Evolutionary conservation across 352 stramenopile genomes (phyloP).

Genomic region (Pythium apleroticum): DNA sequence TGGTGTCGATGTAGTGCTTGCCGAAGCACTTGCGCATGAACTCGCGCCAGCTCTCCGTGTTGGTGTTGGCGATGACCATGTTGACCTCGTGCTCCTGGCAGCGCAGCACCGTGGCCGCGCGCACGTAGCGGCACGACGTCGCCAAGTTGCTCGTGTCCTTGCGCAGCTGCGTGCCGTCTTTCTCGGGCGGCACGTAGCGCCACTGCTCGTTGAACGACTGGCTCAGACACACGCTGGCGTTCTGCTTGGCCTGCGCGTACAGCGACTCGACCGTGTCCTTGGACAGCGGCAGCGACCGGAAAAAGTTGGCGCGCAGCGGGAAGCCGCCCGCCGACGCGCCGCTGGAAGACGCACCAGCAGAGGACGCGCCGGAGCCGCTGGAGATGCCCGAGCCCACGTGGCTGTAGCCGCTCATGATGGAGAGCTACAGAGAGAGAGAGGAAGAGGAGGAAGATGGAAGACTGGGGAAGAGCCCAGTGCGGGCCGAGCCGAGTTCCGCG

Average conservation of each 20-base stretch:
- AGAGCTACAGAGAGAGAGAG: slow-evolving; percentile 1
- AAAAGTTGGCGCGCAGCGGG: slow-evolving; percentile 70
- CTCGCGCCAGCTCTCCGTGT: slow-evolving; percentile 69
- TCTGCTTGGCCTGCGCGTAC: slow-evolving; percentile 49
- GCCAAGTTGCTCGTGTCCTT: slow-evolving; percentile 83
- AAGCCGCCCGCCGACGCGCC: slow-evolving; percentile 33
- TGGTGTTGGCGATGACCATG: slow-evolving; percentile 67
- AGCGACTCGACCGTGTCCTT: slow-evolving; percentile 59
- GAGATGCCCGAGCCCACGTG: slow-evolving; percentile 4
- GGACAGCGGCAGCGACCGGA: slow-evolving; percentile 60
- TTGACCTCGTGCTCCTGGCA: slow-evolving; percentile 78
- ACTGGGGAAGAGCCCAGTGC: background rate
- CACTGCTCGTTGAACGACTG: slow-evolving; percentile 82
- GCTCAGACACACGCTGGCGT: slow-evolving; percentile 55
- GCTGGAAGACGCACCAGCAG: background rate
- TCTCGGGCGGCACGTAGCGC: slow-evolving; percentile 77
- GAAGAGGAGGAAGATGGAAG: slow-evolving; percentile 1
- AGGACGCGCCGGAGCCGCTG: background rate
- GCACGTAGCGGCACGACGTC: slow-evolving; percentile 62
- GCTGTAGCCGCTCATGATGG: slow-evolving; percentile 24
- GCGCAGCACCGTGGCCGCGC: slow-evolving; percentile 63
- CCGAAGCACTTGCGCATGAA: slow-evolving; percentile 77
- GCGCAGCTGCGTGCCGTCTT: slow-evolving; percentile 75
- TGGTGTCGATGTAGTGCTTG: slow-evolving; percentile 73
- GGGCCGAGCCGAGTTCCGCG: slow-evolving; percentile 14